phyloP scores from a whole-genome alignment of 345 rosid species.

The Citrus unshiu region DNA sequence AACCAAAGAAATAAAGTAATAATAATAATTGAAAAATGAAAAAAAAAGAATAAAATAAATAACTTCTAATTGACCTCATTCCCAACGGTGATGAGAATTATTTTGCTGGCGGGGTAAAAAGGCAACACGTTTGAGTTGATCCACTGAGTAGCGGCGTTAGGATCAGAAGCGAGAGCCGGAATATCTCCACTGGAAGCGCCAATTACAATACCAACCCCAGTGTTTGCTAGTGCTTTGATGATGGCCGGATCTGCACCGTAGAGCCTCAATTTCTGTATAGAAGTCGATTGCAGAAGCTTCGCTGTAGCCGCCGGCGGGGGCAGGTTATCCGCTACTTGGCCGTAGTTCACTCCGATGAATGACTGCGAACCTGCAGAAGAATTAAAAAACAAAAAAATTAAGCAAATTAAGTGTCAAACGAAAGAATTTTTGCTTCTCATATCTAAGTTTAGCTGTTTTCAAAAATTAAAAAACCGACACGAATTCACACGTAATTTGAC shows the following conservation, averaged over 20 bases:
- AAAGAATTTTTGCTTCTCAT: too few relatives aligned
- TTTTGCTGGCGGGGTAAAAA: conserved; percentile 77
- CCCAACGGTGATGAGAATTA: conserved; percentile 79
- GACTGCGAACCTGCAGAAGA: conserved; percentile 52
- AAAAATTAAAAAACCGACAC: too few relatives aligned
- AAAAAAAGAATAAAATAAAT: not conserved
- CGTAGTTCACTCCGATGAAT: conserved; percentile 84
- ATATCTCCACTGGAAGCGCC: conserved; percentile 77
- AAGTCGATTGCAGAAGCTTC: conserved; percentile 72
- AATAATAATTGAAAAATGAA: too few relatives aligned
- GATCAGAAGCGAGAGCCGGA: conserved; percentile 76
- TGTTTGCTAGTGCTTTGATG: conserved; percentile 70
- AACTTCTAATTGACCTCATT: conserved; percentile 53
- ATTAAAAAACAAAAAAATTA: not conserved
- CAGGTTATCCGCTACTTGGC: conserved; percentile 84
- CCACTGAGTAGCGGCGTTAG: conserved; percentile 76
- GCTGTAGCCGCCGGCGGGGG: conserved; percentile 85
- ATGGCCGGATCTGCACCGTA: conserved; percentile 87
- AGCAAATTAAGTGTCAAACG: too few relatives aligned
- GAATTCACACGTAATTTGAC: not conserved
- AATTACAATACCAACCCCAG: conserved; percentile 71
- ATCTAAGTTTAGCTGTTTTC: too few relatives aligned
- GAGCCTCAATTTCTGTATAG: conserved; percentile 66
- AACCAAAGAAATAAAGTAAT: not conserved
- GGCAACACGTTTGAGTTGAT: conserved; percentile 66